Evolutionary conservation across 257 asterid species (phyloP).

Genomic region (Mitragyna speciosa): DNA sequence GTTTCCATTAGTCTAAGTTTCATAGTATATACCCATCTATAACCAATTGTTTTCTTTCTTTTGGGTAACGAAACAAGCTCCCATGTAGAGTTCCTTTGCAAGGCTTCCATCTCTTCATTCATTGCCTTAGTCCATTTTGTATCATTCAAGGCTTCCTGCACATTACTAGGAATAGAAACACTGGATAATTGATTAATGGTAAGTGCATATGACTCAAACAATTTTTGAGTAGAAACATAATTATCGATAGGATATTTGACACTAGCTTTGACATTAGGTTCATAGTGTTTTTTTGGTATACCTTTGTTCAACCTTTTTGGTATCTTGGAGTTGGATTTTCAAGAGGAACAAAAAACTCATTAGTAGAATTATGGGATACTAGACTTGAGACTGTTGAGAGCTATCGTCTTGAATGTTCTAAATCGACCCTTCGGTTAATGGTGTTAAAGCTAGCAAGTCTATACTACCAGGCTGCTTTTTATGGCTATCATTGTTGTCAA

Average conservation of each 20-base stretch:
- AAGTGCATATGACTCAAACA: neutral
- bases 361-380: too few species aligned
- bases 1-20: neutral
- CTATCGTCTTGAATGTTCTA: neutral
- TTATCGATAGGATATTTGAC: conserved; percentile 2
- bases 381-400: too few species aligned
- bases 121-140: neutral
- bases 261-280: neutral
- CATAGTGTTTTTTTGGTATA: conserved; percentile 17
- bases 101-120: neutral
- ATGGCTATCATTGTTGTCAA: too few species aligned
- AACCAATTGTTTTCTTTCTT: too few species aligned
- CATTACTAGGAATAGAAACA: neutral
- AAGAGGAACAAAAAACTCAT: too few species aligned
- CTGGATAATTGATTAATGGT: conserved; percentile 4
- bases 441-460: neutral
- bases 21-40: neutral
- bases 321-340: neutral
- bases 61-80: neutral
- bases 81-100: neutral
- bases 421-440: neutral
- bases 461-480: too few species aligned
- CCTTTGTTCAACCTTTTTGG: neutral
- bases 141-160: neutral
- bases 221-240: neutral